A percentile compares a stretch with the other conserved stretches of the same genome.
Evolutionary conservation across 805 yeast genomes (phyloP).

Genomic region (Lipomyces orientalis): DNA sequence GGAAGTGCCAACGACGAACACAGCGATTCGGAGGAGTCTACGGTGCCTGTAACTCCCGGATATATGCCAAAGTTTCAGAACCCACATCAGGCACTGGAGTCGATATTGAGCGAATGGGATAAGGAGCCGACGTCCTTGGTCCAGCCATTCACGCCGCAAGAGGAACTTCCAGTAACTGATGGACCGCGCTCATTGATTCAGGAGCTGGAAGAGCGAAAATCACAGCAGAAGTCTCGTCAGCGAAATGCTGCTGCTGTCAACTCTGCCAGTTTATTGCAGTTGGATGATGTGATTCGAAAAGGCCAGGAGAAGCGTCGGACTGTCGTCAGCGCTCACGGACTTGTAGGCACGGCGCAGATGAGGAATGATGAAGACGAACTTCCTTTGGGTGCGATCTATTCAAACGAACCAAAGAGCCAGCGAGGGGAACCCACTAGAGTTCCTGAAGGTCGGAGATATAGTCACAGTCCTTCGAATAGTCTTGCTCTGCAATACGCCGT

Average conservation of each 20-base stretch:
- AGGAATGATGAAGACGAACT: constrained; percentile 16
- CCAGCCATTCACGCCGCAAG: constrained; percentile 7
- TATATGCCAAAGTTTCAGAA: constrained; percentile 7
- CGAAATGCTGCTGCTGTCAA: background rate
- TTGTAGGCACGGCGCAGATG: constrained; percentile 11
- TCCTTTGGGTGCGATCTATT: constrained; percentile 17
- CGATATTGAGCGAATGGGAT: constrained; percentile 14
- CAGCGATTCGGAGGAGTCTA: background rate
- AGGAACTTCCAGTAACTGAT: constrained; percentile 9
- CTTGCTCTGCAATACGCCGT: background rate
- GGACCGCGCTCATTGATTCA: constrained; percentile 25
- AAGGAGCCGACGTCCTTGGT: background rate
- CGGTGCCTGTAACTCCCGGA: constrained; percentile 17
- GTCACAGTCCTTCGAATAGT: background rate
- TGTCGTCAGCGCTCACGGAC: constrained; percentile 17
- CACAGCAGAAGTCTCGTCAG: constrained; percentile 19
- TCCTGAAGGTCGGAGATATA: background rate
- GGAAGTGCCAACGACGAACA: constrained; percentile 7
- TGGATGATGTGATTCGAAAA: constrained; percentile 16
- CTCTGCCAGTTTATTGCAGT: constrained; percentile 18
- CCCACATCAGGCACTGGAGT: constrained; percentile 25
- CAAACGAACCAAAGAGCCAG: constrained; percentile 1
- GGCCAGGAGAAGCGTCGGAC: constrained; percentile 26
- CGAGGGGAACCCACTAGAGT: constrained; percentile 2
- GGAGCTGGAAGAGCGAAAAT: constrained; percentile 26